Conservation (phyloP, 441 rosid genomes). For the Arabidopsis lyrata region DNA sequence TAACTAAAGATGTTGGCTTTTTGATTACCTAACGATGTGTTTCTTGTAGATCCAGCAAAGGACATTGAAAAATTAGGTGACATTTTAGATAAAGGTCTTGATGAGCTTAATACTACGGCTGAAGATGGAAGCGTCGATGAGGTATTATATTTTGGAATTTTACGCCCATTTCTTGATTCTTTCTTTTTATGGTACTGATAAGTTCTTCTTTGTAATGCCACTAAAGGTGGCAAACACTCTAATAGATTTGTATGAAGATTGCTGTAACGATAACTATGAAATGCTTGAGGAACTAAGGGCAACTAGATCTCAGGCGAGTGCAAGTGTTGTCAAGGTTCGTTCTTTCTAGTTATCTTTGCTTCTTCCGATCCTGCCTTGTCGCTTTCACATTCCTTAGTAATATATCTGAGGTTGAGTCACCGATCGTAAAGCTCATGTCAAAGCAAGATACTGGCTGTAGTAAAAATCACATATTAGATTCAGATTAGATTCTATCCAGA, state of each 20-base stretch:
- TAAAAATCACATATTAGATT: not conserved
- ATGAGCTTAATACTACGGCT: constrained; percentile 62
- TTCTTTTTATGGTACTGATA: not conserved
- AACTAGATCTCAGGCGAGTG: constrained; percentile 46
- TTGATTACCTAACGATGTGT: no score
- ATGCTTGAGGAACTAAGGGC: constrained; percentile 63
- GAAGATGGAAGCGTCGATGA: constrained; percentile 90
- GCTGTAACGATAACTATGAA: constrained; percentile 58
- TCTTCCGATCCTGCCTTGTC: not conserved
- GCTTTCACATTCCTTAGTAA: not conserved
- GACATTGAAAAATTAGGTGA: constrained; percentile 77
- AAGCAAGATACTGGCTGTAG: not conserved
- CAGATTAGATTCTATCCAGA: not conserved
- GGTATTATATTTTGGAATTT: constrained; percentile 47
- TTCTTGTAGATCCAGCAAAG: constrained; percentile 55
- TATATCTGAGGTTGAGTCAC: constrained; percentile 9
- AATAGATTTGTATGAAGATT: constrained; percentile 77
- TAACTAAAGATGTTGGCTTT: no score
- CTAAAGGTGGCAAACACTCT: constrained; percentile 80
- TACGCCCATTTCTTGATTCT: not conserved
- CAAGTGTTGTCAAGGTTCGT: constrained; percentile 64
- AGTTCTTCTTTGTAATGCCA: constrained; percentile 6
- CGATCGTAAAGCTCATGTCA: not conserved
- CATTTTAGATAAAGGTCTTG: constrained; percentile 65
- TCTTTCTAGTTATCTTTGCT: not conserved